Evolutionary conservation across 2,329 filamentous ascomycete genomes (phyloP), one percentile per base, ranked within the genome.

Genomic region (Colletotrichum ledebouriae): DNA sequence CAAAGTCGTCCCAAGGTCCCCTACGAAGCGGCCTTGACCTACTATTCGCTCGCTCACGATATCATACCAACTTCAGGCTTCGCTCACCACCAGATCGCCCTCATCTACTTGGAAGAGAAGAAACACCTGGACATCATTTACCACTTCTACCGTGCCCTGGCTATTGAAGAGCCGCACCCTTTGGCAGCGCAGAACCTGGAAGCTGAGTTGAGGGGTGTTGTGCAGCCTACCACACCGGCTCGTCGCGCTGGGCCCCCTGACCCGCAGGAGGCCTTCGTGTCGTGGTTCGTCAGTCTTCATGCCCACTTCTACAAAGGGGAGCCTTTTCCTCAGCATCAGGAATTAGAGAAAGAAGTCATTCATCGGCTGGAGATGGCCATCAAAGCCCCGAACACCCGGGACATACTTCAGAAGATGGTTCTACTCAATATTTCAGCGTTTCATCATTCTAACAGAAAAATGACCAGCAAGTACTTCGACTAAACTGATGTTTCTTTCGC

Each of bases 51-150:
- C 68, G 96, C 96, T 22, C 89, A 90, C 71, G 89, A 92, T 59
- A 86, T 98, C 60, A 87, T 92, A 72, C 94, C 95, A 3, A 84
- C 88, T 17, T 94, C 92, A 52, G 95, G 95, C 34, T 88, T 90
- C 71, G 92, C 94, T 15, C 92, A 97, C 75, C 95, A 99, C 75
- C 96, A 98, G 78, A 89, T 96, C 77, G 94, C 93, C 41, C 92
- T 98, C 41, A 91, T 98, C 67, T 91, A 92, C 68, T 86, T 93
- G 55, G 90, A 92, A 60, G 89, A 94, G 73, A 87, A 87, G 66
- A 91, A 95, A 72, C 92, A 97, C 76, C 86, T 98, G 58, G 89
- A 94, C 70, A 90, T 94, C 10, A 91, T 97, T 34, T 98, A 98
- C 78, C 90, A 97, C 78, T 88, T 98, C 46, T 96, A 97, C 76